Conservation (phyloP, 2,329 filamentous ascomycete species). For the Triangularia setosa region DNA sequence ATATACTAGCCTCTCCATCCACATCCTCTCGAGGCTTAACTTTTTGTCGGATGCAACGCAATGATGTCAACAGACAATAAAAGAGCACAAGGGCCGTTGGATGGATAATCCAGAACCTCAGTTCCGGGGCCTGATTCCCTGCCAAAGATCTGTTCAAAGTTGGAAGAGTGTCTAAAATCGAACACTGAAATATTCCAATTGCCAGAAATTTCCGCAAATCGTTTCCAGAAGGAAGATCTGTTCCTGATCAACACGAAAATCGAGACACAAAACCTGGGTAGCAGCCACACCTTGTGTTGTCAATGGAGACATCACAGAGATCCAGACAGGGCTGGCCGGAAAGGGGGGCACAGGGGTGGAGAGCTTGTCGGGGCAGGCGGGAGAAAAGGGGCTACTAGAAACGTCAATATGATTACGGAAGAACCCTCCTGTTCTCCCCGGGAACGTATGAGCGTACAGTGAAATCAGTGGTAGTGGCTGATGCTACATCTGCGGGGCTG, state of each 20-base stretch:
- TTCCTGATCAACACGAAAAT: not conserved
- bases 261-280: not conserved
- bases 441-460: not conserved
- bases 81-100: not conserved
- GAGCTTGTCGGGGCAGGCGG: not conserved
- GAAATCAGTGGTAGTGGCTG: not conserved
- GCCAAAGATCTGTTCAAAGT: not conserved
- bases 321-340: not conserved
- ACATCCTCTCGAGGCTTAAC: not conserved
- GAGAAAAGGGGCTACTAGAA: not conserved
- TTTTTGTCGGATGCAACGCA: slow-evolving; percentile 2
- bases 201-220: not conserved
- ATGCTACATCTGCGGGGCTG: not conserved
- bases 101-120: not conserved
- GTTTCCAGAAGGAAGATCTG: not conserved
- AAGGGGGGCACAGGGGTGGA: not conserved
- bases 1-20: not conserved
- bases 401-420: not conserved
- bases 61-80: slow-evolving; percentile 5
- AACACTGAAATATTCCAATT: not conserved
- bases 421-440: not conserved
- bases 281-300: not conserved
- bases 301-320: not conserved
- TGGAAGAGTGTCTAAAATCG: too few relatives aligned
- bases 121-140: not conserved